phyloP scores from a whole-genome alignment of 805 yeast genomes.

The Saccharomycopsis javanensis region DNA sequence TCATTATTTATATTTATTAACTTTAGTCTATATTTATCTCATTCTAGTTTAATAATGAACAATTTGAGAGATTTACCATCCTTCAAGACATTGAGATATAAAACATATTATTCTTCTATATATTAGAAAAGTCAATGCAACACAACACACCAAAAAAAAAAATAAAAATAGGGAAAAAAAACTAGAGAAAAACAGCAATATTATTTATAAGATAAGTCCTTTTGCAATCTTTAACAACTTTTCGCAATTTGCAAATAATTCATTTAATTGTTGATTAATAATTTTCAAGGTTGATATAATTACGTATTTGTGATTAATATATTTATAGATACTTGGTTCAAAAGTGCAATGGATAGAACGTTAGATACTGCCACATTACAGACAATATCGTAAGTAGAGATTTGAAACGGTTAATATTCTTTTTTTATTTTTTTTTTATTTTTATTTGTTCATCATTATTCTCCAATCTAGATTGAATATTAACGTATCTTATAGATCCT shows the following conservation, averaged over 20 bases:
- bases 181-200: background rate
- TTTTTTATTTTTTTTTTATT: too few species aligned
- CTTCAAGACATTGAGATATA: too few species aligned
- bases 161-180: background rate
- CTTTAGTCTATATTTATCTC: too few species aligned
- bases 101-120: too few species aligned
- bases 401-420: background rate
- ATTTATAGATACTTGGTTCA: too few species aligned
- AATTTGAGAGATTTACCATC: too few species aligned
- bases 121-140: too few species aligned
- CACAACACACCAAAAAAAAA: background rate
- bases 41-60: too few species aligned
- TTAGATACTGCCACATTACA: slow-evolving; percentile 4
- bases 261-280: background rate
- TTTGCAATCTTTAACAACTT: background rate
- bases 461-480: too few species aligned
- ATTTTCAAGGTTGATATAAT: too few species aligned
- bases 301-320: background rate
- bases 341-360: slow-evolving; percentile 23
- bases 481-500: background rate
- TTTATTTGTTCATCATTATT: too few species aligned
- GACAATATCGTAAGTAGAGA: slow-evolving; percentile 1
- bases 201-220: background rate
- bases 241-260: too few species aligned
- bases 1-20: background rate